phyloP scores from a whole-genome alignment of 768 basidiomycete genomes.

The Zangia roseola region DNA sequence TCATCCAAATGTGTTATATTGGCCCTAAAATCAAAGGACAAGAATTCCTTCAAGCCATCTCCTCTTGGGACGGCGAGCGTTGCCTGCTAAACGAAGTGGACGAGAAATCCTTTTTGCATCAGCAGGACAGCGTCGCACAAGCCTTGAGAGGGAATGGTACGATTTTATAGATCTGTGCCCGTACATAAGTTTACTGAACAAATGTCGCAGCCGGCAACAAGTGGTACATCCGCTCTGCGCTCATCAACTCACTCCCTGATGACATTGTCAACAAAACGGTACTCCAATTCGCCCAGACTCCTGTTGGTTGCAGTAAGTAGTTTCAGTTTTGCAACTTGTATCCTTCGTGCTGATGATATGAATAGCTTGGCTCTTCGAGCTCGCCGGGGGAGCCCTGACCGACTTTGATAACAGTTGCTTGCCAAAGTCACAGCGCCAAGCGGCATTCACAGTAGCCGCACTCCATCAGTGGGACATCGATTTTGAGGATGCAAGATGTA shows the following conservation, averaged over 20 bases:
- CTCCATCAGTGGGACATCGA: constrained; percentile 93
- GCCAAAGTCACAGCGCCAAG: constrained; percentile 76
- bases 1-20: constrained; percentile 89
- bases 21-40: constrained; percentile 72
- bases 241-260: constrained; percentile 83
- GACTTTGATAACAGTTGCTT: constrained; percentile 75
- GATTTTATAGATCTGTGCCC: constrained; percentile 9
- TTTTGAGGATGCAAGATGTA: constrained; percentile 75
- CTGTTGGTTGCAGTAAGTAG: constrained; percentile 86
- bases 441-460: constrained; percentile 82
- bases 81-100: constrained; percentile 88
- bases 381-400: constrained; percentile 75
- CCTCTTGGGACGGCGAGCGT: constrained; percentile 84
- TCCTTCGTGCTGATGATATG: constrained; percentile 2
- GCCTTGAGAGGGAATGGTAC: constrained; percentile 81
- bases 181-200: background rate
- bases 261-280: constrained; percentile 85
- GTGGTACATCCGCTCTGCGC: constrained; percentile 88
- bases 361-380: constrained; percentile 89
- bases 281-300: constrained; percentile 74
- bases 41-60: constrained; percentile 79
- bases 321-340: background rate
- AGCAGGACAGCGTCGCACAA: constrained; percentile 91
- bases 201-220: constrained; percentile 62
- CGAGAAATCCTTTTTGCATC: constrained; percentile 85